Conservation (phyloP, 495 filamentous ascomycete genomes). For the Collariella sp. region DNA sequence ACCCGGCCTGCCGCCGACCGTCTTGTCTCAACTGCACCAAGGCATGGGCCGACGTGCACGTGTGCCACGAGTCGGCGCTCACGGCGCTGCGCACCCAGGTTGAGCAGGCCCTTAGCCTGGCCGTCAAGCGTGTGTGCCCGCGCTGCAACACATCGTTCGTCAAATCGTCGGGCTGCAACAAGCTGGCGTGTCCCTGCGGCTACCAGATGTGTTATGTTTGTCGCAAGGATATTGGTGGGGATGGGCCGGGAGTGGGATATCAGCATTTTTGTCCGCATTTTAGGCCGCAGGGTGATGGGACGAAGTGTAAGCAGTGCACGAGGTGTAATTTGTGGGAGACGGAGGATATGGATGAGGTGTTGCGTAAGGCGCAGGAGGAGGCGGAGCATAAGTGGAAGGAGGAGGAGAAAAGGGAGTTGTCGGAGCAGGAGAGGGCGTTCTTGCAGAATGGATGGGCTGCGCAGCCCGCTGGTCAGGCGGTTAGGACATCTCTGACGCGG, state of each 20-base stretch:
- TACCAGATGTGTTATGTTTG: conserved; percentile 97
- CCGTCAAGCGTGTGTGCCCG: conserved; percentile 92
- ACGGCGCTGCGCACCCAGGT: conserved; percentile 76
- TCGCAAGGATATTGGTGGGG: conserved; percentile 51
- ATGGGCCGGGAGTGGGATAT: conserved; percentile 57
- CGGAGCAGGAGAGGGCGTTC: conserved; percentile 40
- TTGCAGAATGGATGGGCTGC: conserved; percentile 35
- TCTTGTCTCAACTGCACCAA: conserved; percentile 72
- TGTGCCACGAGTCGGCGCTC: conserved; percentile 76
- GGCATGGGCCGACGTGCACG: conserved; percentile 60
- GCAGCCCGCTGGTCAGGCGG: conserved; percentile 15
- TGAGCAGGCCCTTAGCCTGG: conserved; percentile 83
- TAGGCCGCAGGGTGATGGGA: conserved; percentile 58
- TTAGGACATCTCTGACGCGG: conserved; percentile 20
- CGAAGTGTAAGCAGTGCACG: conserved; percentile 65
- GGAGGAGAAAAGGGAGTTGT: conserved; percentile 49
- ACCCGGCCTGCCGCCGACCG: conserved; percentile 51
- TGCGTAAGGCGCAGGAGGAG: conserved; percentile 63
- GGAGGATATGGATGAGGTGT: conserved; percentile 75
- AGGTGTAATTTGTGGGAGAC: conserved; percentile 84
- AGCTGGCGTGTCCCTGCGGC: conserved; percentile 92
- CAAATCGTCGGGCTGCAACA: conserved; percentile 90
- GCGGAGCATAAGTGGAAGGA: conserved; percentile 78
- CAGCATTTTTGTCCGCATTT: conserved; percentile 95
- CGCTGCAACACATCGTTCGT: conserved; percentile 83